Base-by-base conservation (phyloP, 345 rosid genomes). In the Brassica juncea region DNA sequence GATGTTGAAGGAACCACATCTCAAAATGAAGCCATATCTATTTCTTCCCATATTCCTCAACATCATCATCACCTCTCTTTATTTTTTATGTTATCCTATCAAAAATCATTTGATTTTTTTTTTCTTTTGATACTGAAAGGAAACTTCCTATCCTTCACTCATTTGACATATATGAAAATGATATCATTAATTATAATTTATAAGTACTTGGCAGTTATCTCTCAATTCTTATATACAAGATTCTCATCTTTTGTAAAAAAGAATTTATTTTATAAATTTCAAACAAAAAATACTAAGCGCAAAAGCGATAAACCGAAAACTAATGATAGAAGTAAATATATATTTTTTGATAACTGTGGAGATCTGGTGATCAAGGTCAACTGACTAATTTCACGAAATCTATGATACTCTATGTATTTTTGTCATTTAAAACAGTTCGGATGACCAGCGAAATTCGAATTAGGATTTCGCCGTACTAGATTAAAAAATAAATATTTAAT, bases 51-150 rank as follows among this genome's bases (percentile, higher is more conserved):
- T 54, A 16, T 5, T 74, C 42, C 73, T 57, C 58, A 52, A 1
- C 57, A 9, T 27, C 71, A 67, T 67, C 55, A 67, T 28, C 54
- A 19, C 16, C 23, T 27, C 64, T 54, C 30, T 63, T 70, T 70
- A 54, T 77, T 63, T 77, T 77, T 77, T 77, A 70, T 64, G 42
- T 72, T 78, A 65, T 78, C 73, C 73, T 72, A 28, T 71, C 61
- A 54, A 34, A 12, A 65, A 37, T 28, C 23, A 12, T 49, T 49
- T 31, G 12, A 23, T 65, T 15, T 65, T n/a, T 2, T n/a, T 3
- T 15, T 54, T 35, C 23, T 21, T 21, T 21, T 54, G 30, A 54
- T 54, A n/a, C 28, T 27, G 71, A 54, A 54, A 77, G 71, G 66
- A 7, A 52, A 71, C 32, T 64, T 54, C 47, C 31, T 71, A 32